phyloP scores from a whole-genome alignment of 306 rosid species.

The Corylus avellana region DNA sequence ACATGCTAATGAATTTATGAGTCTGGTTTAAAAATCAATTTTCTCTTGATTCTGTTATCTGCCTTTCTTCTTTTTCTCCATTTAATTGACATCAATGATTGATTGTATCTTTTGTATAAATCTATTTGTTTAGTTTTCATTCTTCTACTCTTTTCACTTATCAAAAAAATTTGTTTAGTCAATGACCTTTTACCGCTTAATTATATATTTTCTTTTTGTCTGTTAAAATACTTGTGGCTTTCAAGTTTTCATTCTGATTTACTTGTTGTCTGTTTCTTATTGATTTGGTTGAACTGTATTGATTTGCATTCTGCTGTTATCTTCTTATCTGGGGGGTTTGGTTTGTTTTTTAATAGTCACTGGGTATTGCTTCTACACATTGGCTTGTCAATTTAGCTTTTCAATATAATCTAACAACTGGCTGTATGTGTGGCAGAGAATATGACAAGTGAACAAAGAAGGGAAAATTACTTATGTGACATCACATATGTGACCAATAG shows the following conservation, averaged over 20 bases:
- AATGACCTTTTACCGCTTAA: not conserved
- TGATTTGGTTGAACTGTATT: slow-evolving; percentile 1
- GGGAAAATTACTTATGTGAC: slow-evolving; percentile 87
- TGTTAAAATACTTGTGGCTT: not conserved
- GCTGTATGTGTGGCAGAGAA: slow-evolving; percentile 70
- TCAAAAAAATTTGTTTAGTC: not conserved
- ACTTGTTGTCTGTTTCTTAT: not conserved
- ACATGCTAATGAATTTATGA: not conserved
- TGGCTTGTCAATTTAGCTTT: slow-evolving; percentile 7
- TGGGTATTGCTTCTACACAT: slow-evolving; percentile 14
- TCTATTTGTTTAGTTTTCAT: not conserved
- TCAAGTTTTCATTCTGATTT: not conserved
- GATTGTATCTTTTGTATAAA: not conserved
- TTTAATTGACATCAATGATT: not conserved
- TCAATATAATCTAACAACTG: slow-evolving; percentile 25
- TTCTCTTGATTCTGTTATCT: slow-evolving; percentile 20
- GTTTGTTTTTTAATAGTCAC: not conserved
- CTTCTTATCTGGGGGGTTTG: not conserved
- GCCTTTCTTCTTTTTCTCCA: not conserved
- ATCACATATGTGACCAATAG: slow-evolving; percentile 96
- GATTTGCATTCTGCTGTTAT: not conserved
- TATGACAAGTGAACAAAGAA: slow-evolving; percentile 93
- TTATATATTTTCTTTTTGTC: not conserved
- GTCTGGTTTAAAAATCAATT: not conserved
- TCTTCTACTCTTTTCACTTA: too few relatives aligned